phyloP scores from a whole-genome alignment of 352 stramenopile genomes.

The Globisporangium recalcitrans region DNA sequence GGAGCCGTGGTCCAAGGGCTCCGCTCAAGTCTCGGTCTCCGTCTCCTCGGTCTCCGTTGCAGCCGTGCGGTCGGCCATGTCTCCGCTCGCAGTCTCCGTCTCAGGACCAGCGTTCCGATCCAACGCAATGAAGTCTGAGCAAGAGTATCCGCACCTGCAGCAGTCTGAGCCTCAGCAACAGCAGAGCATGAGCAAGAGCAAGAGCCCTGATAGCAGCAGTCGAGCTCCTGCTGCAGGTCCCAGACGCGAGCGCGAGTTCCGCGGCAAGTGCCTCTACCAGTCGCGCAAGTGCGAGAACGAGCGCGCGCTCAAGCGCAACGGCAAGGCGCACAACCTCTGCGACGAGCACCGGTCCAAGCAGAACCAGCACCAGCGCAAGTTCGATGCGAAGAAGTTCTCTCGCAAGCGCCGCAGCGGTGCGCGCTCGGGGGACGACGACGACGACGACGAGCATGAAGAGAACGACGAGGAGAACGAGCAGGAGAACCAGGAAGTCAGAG shows the following conservation, averaged over 20 bases:
- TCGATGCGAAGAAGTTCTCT: constrained; percentile 78
- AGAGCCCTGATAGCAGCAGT: not conserved
- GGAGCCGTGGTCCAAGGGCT: not conserved
- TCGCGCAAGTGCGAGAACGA: constrained; percentile 81
- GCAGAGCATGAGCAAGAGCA: not conserved
- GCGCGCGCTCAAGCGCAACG: constrained; percentile 73
- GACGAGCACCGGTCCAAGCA: constrained; percentile 73
- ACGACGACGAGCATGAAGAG: constrained; percentile 3
- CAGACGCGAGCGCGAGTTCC: constrained; percentile 23
- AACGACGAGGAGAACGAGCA: constrained; percentile 4
- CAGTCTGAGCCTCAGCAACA: not conserved
- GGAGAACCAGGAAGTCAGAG: not conserved
- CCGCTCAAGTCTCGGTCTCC: not conserved
- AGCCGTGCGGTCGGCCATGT: not conserved
- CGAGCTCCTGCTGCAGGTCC: not conserved
- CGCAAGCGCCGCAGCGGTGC: constrained; percentile 27
- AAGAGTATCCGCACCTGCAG: not conserved
- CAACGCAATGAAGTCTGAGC: not conserved
- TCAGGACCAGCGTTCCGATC: constrained; percentile 4
- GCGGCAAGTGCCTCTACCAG: constrained; percentile 71
- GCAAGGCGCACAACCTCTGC: constrained; percentile 71
- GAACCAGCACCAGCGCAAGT: constrained; percentile 81
- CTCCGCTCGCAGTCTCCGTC: constrained; percentile 15
- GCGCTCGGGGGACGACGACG: constrained; percentile 16
- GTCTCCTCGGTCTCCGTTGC: not conserved